A percentile compares a stretch with the other conserved stretches of the same genome.
phyloP scores from a whole-genome alignment of 176 grass and related monocot species.

The Musa schizocarpa region DNA sequence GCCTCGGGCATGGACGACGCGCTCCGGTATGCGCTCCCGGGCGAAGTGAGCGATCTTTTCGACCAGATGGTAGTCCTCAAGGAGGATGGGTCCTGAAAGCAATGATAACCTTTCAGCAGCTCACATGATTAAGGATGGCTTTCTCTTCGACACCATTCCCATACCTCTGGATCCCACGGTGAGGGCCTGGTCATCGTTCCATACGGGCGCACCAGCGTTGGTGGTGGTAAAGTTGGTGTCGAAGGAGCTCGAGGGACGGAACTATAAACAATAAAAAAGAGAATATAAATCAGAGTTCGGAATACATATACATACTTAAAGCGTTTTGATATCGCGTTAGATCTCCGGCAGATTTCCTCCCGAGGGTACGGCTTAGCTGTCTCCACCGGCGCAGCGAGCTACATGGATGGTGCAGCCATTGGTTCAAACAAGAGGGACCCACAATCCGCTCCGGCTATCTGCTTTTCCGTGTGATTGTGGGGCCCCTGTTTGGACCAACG shows the following conservation, averaged over 20 bases:
- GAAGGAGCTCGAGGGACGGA: conserved; percentile 67
- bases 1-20: conserved; percentile 74
- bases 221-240: conserved; percentile 68
- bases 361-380: not conserved
- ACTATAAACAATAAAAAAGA: conserved; percentile 24
- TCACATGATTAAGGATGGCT: not conserved
- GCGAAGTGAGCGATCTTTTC: conserved; percentile 85
- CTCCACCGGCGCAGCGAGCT: not conserved
- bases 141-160: too few species aligned
- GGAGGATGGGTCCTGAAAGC: conserved; percentile 44
- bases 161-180: conserved; percentile 55
- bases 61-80: conserved; percentile 81
- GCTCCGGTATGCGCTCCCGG: conserved; percentile 80
- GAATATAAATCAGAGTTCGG: not conserved
- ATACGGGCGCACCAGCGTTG: conserved; percentile 67
- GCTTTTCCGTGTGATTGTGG: not conserved
- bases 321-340: too few species aligned
- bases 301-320: not conserved
- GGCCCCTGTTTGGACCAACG: conserved; percentile 15
- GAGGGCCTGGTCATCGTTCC: conserved; percentile 91
- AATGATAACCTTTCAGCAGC: not conserved
- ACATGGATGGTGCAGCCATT: not conserved
- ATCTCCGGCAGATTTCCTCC: too few species aligned
- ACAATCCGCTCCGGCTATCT: not conserved
- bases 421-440: not conserved